Conservation (phyloP, 495 filamentous ascomycete genomes). For the Xylaria castorea region DNA sequence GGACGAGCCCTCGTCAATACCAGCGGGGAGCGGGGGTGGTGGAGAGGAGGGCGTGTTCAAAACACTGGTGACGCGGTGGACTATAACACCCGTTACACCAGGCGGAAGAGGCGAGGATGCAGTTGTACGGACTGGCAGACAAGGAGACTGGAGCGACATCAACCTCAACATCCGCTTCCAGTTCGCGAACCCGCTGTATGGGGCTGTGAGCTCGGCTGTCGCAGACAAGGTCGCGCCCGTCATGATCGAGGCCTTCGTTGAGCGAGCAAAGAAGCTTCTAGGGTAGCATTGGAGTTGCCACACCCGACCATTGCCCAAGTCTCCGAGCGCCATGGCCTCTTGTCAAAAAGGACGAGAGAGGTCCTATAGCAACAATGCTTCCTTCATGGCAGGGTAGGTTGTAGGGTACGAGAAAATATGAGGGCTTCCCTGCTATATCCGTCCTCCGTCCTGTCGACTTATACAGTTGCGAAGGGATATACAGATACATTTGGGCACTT, state of each 20-base stretch:
- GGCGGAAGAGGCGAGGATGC: constrained; percentile 36
- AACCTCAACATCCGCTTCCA: constrained; percentile 74
- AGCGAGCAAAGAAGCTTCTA: constrained; percentile 61
- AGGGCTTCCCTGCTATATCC: not conserved
- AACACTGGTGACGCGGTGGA: constrained; percentile 80
- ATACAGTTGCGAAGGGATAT: not conserved
- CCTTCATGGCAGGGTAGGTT: not conserved
- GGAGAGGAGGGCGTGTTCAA: constrained; percentile 68
- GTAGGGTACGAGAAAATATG: not conserved
- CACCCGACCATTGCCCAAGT: not conserved
- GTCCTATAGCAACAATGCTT: not conserved
- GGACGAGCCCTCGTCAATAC: constrained; percentile 20
- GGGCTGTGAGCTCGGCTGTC: constrained; percentile 75
- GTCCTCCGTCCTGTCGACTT: not conserved
- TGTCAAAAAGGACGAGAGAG: not conserved
- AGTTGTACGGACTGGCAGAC: constrained; percentile 38
- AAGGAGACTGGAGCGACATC: constrained; percentile 70
- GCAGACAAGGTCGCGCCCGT: constrained; percentile 82
- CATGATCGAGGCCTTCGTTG: constrained; percentile 95
- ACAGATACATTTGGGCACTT: not conserved
- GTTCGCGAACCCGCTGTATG: constrained; percentile 87
- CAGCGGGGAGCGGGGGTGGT: not conserved
- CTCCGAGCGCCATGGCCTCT: not conserved
- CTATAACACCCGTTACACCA: constrained; percentile 53
- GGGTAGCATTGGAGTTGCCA: constrained; percentile 20